phyloP scores from a whole-genome alignment of 352 stramenopile species.

The Globisporangium paroecandrum region DNA sequence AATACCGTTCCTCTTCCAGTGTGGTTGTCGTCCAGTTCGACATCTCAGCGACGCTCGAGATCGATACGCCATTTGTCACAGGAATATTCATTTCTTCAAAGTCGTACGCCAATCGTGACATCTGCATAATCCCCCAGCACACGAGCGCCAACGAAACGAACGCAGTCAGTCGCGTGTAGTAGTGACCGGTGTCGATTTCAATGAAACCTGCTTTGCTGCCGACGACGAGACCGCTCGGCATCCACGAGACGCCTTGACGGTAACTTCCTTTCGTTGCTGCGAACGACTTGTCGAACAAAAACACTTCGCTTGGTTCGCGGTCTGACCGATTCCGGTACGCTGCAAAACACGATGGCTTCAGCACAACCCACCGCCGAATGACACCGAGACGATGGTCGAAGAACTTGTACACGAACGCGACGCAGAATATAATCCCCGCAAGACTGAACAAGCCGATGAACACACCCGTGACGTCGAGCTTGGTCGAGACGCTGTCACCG shows the following conservation, averaged over 20 bases:
- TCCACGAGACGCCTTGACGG: slow-evolving; percentile 82
- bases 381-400: slow-evolving; percentile 84
- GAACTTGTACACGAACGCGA: slow-evolving; percentile 86
- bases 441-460: slow-evolving; percentile 57
- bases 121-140: slow-evolving; percentile 63
- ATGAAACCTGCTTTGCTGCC: slow-evolving; percentile 79
- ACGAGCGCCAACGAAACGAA: slow-evolving; percentile 57
- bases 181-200: slow-evolving; percentile 83
- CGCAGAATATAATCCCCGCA: slow-evolving; percentile 53
- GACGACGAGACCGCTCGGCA: slow-evolving; percentile 81
- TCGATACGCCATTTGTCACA: slow-evolving; percentile 20
- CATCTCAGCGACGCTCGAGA: slow-evolving; percentile 22
- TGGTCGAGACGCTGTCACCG: slow-evolving; percentile 41
- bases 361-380: slow-evolving; percentile 81
- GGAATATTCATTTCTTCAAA: slow-evolving; percentile 46
- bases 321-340: slow-evolving; percentile 73
- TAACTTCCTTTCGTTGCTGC: slow-evolving; percentile 74
- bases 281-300: slow-evolving; percentile 86
- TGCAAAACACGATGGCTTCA: slow-evolving; percentile 85
- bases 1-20: slow-evolving; percentile 40
- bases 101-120: slow-evolving; percentile 57
- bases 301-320: slow-evolving; percentile 79
- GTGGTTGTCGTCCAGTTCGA: slow-evolving; percentile 42
- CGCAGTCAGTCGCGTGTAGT: slow-evolving; percentile 79
- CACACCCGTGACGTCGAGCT: slow-evolving; percentile 45